Percentiles rank a stretch among this genome's conserved stretches.
Conservation (phyloP, 2,329 filamentous ascomycete genomes). For the Ophiosphaerella herpotricha region DNA sequence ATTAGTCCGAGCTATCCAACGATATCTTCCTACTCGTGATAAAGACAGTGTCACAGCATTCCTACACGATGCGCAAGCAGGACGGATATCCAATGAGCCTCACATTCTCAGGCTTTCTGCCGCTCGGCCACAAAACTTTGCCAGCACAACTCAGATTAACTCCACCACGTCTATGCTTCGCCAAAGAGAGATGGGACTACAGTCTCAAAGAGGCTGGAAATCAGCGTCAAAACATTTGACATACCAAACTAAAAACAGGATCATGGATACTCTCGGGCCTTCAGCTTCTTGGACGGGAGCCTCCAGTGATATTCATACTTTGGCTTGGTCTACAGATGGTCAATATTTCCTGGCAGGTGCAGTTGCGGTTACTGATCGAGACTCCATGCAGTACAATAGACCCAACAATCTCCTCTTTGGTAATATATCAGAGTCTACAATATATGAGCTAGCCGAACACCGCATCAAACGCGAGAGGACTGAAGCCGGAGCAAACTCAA, state of each 20-base stretch:
- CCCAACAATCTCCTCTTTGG: constrained; percentile 62
- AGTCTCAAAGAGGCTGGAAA: constrained; percentile 33
- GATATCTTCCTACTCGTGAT: constrained; percentile 20
- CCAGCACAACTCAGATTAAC: constrained; percentile 16
- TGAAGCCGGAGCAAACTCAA: constrained; percentile 48
- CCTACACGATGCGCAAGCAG: constrained; percentile 33
- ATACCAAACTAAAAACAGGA: constrained; percentile 32
- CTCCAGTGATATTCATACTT: constrained; percentile 61
- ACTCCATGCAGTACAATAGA: constrained; percentile 65
- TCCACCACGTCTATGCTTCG: constrained; percentile 31
- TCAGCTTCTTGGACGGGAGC: constrained; percentile 60
- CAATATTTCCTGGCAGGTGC: constrained; percentile 61
- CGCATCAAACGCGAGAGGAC: constrained; percentile 49
- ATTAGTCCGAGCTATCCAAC: constrained; percentile 19
- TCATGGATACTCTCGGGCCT: constrained; percentile 49
- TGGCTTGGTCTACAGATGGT: constrained; percentile 62
- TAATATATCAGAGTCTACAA: constrained; percentile 44
- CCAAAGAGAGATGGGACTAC: constrained; percentile 40
- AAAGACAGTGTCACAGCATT: constrained; percentile 35
- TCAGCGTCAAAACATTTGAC: constrained; percentile 24
- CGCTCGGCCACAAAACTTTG: constrained; percentile 15
- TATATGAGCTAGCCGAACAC: constrained; percentile 62
- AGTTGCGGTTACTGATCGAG: constrained; percentile 58
- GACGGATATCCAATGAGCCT: constrained; percentile 23
- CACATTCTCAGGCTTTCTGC: constrained; percentile 34